Evolutionary conservation across 345 rosid genomes (phyloP), one percentile per base, ranked within the genome.

Genomic region (Linum tenue): DNA sequence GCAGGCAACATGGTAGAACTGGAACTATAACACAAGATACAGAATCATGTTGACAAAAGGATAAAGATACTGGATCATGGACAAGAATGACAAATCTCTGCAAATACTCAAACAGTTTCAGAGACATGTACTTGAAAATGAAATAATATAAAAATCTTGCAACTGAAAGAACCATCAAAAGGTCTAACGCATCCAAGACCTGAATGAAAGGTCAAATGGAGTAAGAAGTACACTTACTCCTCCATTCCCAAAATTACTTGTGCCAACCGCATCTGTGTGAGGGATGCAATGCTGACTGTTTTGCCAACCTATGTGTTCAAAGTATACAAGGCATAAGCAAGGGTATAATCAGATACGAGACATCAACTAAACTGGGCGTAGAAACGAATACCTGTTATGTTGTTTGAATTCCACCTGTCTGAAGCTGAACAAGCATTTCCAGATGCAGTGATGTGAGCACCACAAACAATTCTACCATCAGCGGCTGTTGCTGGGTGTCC

Each of bases 401-500:
- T 71, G 63, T 73, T 75, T 58, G 68, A 62, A 37, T 71, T 75
- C 76, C 74, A 60, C 41, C 66, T 62, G 65, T 42, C 66, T 42
- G 73, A 17, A 67, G 67, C 51, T 8, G 64, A 41, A 63, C 40
- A 37, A 10, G 56, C 58, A 37, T 53, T 73, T 3, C 1, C 39
- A 62, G 78, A 75, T 57, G 67, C 64, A 37, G 76, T 60, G 63
- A 78, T 70, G 62, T 67, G 66, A 59, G 67, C 73, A 69, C 55
- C 67, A 64, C 71, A 65, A 65, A 64, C 67, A 69, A 60, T 59
- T 56, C 77, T 66, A 70, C 75, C 80, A 71, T 42, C 63, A 72
- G 70, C 75, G 65, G 77, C 44, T 78, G 56, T 81, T 59, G 73
- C 82, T 68, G 75, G 67, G 41, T 55, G 55, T 73, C 72, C 83